phyloP scores from a whole-genome alignment of 225 moss, liverwort and hornwort species.

The Takakia lepidozioides region DNA sequence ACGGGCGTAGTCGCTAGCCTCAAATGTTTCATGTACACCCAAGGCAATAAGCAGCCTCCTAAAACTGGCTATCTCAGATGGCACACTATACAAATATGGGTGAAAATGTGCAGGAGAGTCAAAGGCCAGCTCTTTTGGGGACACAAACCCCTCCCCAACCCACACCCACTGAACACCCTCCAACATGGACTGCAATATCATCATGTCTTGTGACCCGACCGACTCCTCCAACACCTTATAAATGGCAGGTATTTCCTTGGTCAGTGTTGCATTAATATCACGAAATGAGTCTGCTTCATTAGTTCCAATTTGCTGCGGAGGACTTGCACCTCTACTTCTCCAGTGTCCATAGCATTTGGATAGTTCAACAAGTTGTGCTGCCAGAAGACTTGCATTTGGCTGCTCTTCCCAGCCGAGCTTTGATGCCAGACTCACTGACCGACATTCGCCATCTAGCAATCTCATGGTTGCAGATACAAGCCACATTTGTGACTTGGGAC shows the following conservation, averaged over 20 bases:
- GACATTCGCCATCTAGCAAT: constrained; percentile 67
- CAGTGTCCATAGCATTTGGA: constrained; percentile 36
- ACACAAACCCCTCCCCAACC: constrained; percentile 82
- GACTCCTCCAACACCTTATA: constrained; percentile 66
- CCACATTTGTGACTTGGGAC: constrained; percentile 78
- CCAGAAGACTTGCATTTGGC: constrained; percentile 57
- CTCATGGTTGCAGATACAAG: constrained; percentile 82
- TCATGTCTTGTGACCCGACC: constrained; percentile 49
- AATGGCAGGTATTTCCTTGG: constrained; percentile 53
- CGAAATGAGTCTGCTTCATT: constrained; percentile 13
- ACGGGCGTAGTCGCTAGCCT: constrained; percentile 58
- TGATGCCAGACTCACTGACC: constrained; percentile 36
- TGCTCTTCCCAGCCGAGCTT: constrained; percentile 67
- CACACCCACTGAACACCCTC: constrained; percentile 70
- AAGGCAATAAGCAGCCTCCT: constrained; percentile 51
- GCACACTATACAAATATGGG: constrained; percentile 81
- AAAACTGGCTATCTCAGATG: constrained; percentile 63
- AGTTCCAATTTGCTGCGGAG: constrained; percentile 8
- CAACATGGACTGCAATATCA: constrained; percentile 47
- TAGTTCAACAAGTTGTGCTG: constrained; percentile 62
- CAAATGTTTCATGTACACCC: constrained; percentile 75
- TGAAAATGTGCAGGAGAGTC: constrained; percentile 92
- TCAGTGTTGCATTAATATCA: constrained; percentile 28
- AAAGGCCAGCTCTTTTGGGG: constrained; percentile 71
- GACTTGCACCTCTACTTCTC: constrained; percentile 7